Conservation (phyloP, 225 moss, liverwort and hornwort genomes). For the Neckera pumila region DNA sequence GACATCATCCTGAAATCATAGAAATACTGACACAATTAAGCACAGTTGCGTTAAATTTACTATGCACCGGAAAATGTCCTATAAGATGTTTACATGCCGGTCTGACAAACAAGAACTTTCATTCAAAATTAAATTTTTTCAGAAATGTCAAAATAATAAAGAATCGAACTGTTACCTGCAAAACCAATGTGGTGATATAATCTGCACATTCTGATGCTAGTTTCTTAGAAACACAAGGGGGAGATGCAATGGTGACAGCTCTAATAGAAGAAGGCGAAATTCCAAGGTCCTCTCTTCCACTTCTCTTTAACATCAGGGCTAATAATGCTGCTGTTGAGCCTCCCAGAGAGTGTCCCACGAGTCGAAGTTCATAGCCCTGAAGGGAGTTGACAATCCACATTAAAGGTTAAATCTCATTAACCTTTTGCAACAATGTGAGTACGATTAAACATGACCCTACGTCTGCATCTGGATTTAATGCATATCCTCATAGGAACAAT, state of each 20-base stretch:
- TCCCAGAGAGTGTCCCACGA: slow-evolving; percentile 84
- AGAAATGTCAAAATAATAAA: not conserved
- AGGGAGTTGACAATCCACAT: not conserved
- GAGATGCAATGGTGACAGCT: slow-evolving; percentile 74
- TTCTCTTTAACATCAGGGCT: slow-evolving; percentile 58
- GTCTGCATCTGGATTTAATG: not conserved
- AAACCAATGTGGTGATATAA: slow-evolving; percentile 65
- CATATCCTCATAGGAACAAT: not conserved
- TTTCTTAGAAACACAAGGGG: slow-evolving; percentile 81
- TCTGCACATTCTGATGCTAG: slow-evolving; percentile 56
- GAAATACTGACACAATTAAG: not conserved
- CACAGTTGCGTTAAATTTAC: not conserved
- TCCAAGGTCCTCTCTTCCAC: slow-evolving; percentile 39
- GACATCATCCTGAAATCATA: slow-evolving; percentile 56
- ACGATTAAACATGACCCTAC: not conserved
- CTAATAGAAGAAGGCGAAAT: slow-evolving; percentile 43
- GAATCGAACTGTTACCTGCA: slow-evolving; percentile 39
- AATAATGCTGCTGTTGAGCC: slow-evolving; percentile 77
- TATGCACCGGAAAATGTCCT: not conserved
- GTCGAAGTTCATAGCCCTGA: slow-evolving; percentile 68
- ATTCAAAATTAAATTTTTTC: not conserved
- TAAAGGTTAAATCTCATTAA: not conserved
- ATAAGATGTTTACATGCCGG: not conserved
- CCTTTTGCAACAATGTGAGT: not conserved
- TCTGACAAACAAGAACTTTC: not conserved